phyloP scores from a whole-genome alignment of 148 eudicot genomes.

The Diospyros kaki region DNA sequence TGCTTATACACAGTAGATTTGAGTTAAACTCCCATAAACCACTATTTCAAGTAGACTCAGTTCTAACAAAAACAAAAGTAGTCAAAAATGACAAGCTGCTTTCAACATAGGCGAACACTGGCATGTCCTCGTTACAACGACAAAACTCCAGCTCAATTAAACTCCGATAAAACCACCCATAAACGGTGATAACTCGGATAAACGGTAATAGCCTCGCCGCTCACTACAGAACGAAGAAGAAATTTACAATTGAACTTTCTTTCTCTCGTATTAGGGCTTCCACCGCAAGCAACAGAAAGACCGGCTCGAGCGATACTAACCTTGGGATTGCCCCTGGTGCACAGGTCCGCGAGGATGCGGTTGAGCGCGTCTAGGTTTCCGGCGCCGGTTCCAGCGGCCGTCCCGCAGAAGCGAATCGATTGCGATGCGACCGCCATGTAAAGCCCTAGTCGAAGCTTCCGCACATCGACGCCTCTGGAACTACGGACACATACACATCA shows the following conservation, averaged over 20 bases:
- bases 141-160: too few species aligned
- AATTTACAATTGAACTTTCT: neutral
- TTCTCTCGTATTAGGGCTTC: neutral
- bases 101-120: too few species aligned
- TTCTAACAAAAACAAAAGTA: too few species aligned
- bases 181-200: too few species aligned
- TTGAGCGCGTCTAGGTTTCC: constrained; percentile 73
- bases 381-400: constrained; percentile 43
- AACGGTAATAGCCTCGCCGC: too few species aligned
- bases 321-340: constrained; percentile 73
- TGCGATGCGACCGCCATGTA: constrained; percentile 45
- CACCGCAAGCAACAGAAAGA: neutral
- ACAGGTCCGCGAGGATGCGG: constrained; percentile 80
- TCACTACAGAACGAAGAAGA: too few species aligned
- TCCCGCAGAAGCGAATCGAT: constrained; percentile 43
- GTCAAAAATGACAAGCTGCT: too few species aligned
- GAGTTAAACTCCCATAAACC: too few species aligned
- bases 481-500: neutral
- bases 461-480: neutral
- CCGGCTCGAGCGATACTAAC: constrained; percentile 17
- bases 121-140: too few species aligned
- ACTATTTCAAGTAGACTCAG: too few species aligned
- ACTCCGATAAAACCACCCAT: too few species aligned
- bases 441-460: constrained; percentile 20
- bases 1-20: too few species aligned